Percentiles rank a stretch among this genome's conserved stretches.
phyloP scores from a whole-genome alignment of 768 basidiomycete species.

The Tylopilus cervinicoccineus region DNA sequence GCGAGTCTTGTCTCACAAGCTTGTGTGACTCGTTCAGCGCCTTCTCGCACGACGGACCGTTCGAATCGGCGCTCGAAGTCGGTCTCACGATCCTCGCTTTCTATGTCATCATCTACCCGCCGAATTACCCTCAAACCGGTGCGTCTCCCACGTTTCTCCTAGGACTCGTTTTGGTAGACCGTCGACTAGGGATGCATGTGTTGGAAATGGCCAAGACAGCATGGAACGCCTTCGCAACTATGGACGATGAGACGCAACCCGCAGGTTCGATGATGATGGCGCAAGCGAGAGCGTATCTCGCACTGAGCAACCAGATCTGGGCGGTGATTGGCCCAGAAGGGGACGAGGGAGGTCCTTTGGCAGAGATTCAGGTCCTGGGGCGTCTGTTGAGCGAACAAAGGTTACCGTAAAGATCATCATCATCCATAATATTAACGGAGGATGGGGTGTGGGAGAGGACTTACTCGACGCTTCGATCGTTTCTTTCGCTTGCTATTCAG shows the following conservation, averaged over 20 bases:
- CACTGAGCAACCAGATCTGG: conserved; percentile 40
- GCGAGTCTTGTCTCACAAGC: conserved; percentile 53
- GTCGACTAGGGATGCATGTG: conserved; percentile 60
- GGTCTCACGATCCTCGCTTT: conserved; percentile 61
- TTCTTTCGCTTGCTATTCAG: too few species aligned
- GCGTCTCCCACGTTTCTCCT: conserved; percentile 11
- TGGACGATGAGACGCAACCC: conserved; percentile 13
- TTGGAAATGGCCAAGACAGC: conserved; percentile 73
- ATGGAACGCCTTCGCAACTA: conserved; percentile 59
- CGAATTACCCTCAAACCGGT: conserved; percentile 83
- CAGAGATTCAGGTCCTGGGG: conserved; percentile 47
- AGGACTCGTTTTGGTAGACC: neutral
- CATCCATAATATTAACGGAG: too few species aligned
- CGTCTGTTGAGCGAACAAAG: conserved; percentile 32
- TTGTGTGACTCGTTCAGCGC: conserved; percentile 64
- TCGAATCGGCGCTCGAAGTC: conserved; percentile 44
- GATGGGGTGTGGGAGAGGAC: too few species aligned
- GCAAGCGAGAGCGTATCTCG: conserved; percentile 36
- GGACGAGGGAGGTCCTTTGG: conserved; percentile 55
- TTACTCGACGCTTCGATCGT: too few species aligned
- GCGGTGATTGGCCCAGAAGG: conserved; percentile 56
- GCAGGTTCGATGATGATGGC: conserved; percentile 23
- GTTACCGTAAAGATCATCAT: neutral
- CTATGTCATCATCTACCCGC: conserved; percentile 68
- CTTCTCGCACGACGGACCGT: conserved; percentile 64